These are phyloP conservation scores for Aspergillus indologenus DNA, from an alignment of 495 filamentous ascomycete species.

Conservation along the genomic window DNA sequence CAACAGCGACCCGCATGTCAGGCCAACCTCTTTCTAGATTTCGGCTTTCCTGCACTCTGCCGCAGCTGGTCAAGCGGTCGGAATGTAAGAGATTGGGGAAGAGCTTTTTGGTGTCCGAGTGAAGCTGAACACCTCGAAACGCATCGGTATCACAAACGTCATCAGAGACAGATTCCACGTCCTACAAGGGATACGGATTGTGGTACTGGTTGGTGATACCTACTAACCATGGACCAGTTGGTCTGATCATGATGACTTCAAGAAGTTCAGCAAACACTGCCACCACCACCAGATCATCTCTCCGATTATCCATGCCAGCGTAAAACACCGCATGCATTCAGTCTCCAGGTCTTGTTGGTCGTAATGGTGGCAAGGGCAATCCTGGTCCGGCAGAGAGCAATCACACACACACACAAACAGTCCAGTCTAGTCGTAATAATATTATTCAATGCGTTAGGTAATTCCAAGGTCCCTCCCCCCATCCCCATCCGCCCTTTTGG, in stretches of 20 bases:
- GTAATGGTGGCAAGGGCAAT: neutral
- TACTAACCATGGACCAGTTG: neutral
- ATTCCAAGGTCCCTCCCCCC: neutral
- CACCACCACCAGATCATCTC: neutral
- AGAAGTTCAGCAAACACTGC: neutral
- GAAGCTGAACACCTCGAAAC: neutral
- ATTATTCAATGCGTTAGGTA: neutral
- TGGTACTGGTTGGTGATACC: neutral
- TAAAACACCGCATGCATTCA: neutral
- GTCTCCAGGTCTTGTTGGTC: neutral
- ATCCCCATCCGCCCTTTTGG: neutral
- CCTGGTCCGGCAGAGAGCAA: neutral
- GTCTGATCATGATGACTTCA: neutral
- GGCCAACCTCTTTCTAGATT: neutral
- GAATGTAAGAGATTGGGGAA: neutral
- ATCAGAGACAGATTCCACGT: neutral
- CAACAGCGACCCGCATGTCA: neutral
- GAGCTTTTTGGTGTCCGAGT: neutral
- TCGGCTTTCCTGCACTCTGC: neutral
- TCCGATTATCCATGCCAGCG: neutral
- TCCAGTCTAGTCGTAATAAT: neutral
- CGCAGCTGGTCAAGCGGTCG: neutral
- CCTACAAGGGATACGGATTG: neutral
- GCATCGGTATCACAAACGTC: neutral
- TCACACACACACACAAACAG: neutral